Evolutionary conservation across 805 yeast species (phyloP).

Genomic region (Ogataea minuta): DNA sequence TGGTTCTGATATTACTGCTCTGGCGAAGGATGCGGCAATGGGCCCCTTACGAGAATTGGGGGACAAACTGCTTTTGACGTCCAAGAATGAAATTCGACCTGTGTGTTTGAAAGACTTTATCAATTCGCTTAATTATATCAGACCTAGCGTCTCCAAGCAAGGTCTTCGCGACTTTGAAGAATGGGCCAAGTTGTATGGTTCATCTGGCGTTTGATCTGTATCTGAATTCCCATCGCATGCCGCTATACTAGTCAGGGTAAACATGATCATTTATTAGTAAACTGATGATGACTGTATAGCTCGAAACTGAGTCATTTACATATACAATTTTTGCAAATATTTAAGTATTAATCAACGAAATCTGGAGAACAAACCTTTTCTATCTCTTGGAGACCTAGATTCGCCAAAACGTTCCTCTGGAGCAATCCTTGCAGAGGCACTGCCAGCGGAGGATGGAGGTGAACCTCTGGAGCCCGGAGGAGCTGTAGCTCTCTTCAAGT

Average conservation of each 20-base stretch:
- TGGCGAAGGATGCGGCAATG: slow-evolving; percentile 98
- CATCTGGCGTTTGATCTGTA: slow-evolving; percentile 66
- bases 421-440: not conserved
- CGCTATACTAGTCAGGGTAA: not conserved
- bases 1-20: slow-evolving; percentile 90
- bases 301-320: not conserved
- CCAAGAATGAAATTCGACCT: slow-evolving; percentile 76
- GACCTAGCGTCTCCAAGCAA: slow-evolving; percentile 85
- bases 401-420: slow-evolving; percentile 4
- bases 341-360: slow-evolving; percentile 5
- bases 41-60: slow-evolving; percentile 92
- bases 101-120: slow-evolving; percentile 71
- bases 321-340: not conserved
- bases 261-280: no score
- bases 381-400: slow-evolving; percentile 5
- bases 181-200: slow-evolving; percentile 86
- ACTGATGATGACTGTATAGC: not conserved
- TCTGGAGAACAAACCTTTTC: slow-evolving; percentile 15
- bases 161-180: slow-evolving; percentile 78
- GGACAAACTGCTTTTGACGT: slow-evolving; percentile 66
- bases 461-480: slow-evolving; percentile 2
- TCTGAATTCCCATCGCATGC: not conserved
- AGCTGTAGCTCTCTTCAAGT: slow-evolving; percentile 26
- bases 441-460: slow-evolving; percentile 4
- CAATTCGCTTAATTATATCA: slow-evolving; percentile 69